phyloP scores from a whole-genome alignment of 495 filamentous ascomycete genomes.

The Astrothelium subdiscretum region DNA sequence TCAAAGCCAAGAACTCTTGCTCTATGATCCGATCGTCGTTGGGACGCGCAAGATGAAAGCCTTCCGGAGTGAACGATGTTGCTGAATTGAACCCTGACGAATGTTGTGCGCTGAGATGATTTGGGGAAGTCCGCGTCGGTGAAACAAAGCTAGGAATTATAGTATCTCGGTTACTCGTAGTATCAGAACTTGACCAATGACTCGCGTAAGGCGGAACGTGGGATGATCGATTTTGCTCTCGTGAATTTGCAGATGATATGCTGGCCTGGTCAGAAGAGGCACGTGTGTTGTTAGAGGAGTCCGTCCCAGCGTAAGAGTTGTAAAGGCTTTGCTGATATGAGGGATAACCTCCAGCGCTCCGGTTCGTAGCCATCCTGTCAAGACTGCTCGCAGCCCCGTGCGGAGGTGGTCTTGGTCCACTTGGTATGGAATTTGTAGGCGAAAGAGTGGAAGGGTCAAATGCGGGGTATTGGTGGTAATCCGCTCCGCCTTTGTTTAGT shows the following conservation, averaged over 20 bases:
- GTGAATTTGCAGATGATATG: slow-evolving; percentile 42
- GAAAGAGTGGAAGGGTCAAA: slow-evolving; percentile 44
- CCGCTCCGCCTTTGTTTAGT: slow-evolving; percentile 60
- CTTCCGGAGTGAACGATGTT: slow-evolving; percentile 40
- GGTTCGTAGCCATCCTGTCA: neutral
- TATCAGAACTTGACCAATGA: neutral
- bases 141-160: neutral
- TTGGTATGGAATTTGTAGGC: slow-evolving; percentile 6
- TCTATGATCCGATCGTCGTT: slow-evolving; percentile 82
- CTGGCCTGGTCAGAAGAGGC: slow-evolving; percentile 60
- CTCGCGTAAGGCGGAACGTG: neutral
- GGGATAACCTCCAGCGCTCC: neutral
- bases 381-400: slow-evolving; percentile 12
- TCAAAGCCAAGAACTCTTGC: slow-evolving; percentile 79
- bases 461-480: slow-evolving; percentile 84
- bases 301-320: slow-evolving; percentile 54
- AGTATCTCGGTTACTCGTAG: neutral
- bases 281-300: slow-evolving; percentile 57
- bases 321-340: slow-evolving; percentile 34
- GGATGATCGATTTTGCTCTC: slow-evolving; percentile 22
- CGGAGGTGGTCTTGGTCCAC: slow-evolving; percentile 16
- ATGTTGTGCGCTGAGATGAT: slow-evolving; percentile 18
- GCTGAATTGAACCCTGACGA: slow-evolving; percentile 35
- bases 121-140: neutral
- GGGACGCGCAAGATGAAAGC: slow-evolving; percentile 58